Evolutionary conservation across 2,329 filamentous ascomycete species (phyloP).

Genomic region (Arthrobotrys pseudoclavata): DNA sequence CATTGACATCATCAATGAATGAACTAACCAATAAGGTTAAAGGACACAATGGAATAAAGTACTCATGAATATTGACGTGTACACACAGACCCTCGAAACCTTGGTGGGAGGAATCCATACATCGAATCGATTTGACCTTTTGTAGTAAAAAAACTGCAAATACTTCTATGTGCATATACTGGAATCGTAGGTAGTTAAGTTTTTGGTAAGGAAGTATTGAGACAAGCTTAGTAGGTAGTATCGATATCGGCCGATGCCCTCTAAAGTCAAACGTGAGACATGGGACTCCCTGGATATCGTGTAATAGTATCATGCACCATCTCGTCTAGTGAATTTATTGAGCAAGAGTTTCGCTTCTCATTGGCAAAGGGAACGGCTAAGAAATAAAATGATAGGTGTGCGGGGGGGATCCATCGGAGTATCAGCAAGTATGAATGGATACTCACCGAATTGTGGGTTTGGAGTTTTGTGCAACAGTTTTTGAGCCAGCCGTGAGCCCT

Average conservation of each 20-base stretch:
- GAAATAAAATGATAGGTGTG: not conserved
- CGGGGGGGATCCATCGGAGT: constrained; percentile 7
- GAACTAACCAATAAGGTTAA: not conserved
- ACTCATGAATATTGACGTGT: too few species aligned
- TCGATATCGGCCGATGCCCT: not conserved
- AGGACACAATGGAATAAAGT: too few species aligned
- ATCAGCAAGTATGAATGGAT: constrained; percentile 23
- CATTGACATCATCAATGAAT: not conserved
- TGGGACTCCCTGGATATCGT: not conserved
- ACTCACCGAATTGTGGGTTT: constrained; percentile 1
- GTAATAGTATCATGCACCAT: not conserved
- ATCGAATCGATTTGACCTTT: too few species aligned
- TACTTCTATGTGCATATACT: too few species aligned
- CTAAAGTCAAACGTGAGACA: not conserved
- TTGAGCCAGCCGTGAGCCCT: constrained; percentile 26
- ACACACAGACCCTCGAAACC: too few species aligned
- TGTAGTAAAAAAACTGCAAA: too few species aligned
- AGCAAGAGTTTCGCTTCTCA: not conserved
- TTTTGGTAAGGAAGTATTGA: too few species aligned
- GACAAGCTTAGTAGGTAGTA: not conserved
- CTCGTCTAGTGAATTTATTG: not conserved
- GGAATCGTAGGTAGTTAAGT: too few species aligned
- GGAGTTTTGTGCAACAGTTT: constrained; percentile 31
- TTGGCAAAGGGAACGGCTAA: not conserved
- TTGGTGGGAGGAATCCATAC: too few species aligned